Percentiles rank a stretch among this genome's conserved stretches.
Conservation (phyloP, 345 rosid species). For the Pugionium cornutum region DNA sequence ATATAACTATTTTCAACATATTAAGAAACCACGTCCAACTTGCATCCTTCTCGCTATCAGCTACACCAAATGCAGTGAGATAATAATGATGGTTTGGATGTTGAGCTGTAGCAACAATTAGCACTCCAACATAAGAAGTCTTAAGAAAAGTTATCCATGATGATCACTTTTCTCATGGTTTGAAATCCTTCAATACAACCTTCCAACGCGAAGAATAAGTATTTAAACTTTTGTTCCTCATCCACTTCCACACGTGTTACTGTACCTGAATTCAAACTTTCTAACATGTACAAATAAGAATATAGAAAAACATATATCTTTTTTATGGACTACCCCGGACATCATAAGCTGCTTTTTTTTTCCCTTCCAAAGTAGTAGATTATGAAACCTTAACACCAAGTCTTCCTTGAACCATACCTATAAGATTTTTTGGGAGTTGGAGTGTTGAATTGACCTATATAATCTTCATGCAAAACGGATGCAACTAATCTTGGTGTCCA, state of each 20-base stretch:
- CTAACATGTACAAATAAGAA: neutral
- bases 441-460: neutral
- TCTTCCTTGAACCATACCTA: neutral
- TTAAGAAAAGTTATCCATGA: neutral
- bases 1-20: neutral
- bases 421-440: neutral
- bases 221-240: too few species aligned
- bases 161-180: neutral
- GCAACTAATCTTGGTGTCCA: neutral
- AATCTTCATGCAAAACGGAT: neutral
- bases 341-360: neutral
- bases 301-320: neutral
- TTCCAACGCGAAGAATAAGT: neutral
- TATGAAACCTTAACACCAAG: neutral
- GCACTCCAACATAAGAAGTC: neutral
- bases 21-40: neutral
- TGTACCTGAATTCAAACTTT: neutral
- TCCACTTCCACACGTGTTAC: neutral
- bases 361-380: neutral
- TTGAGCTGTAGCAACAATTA: neutral
- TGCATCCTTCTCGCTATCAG: slow-evolving; percentile 4
- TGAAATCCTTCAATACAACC: neutral
- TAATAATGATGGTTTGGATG: slow-evolving; percentile 5
- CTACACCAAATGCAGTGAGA: neutral
- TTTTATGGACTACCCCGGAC: neutral